These are phyloP conservation scores for Beta corolliflora DNA, from an alignment of 179 eudicot species.

Conservation along the genomic window DNA sequence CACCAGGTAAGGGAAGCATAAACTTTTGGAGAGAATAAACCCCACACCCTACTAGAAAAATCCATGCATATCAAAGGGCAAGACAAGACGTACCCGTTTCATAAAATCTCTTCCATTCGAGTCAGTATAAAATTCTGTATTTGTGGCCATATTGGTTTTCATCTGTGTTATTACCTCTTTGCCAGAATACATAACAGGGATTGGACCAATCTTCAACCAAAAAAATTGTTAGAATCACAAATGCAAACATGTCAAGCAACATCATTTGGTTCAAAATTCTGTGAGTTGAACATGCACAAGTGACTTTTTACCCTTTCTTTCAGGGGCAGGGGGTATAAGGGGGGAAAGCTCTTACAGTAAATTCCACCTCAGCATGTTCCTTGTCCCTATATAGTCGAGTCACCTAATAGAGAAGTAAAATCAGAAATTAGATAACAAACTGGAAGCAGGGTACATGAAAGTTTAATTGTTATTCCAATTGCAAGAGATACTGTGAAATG, in stretches of 20 bases:
- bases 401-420: constrained; percentile 42
- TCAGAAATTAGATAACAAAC: background rate
- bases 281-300: background rate
- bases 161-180: constrained; percentile 78
- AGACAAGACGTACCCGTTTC: constrained; percentile 53
- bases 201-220: constrained; percentile 69
- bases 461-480: background rate
- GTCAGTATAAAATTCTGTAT: constrained; percentile 77
- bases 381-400: constrained; percentile 74
- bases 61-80: constrained; percentile 1
- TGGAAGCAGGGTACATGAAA: background rate
- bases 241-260: background rate
- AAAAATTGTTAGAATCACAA: constrained; percentile 16
- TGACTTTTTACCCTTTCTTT: background rate
- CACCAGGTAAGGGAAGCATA: background rate
- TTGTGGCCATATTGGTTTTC: constrained; percentile 60
- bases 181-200: constrained; percentile 59
- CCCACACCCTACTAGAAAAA: background rate
- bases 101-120: constrained; percentile 91
- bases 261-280: background rate
- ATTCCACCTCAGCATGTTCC: constrained; percentile 92
- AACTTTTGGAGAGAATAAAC: background rate
- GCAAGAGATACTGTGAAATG: background rate
- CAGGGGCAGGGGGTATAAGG: background rate
- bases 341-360: constrained; percentile 49